Evolutionary conservation across 768 basidiomycete species (phyloP), one percentile per base, ranked within the genome.

Genomic region (Psilocybe azurescens): DNA sequence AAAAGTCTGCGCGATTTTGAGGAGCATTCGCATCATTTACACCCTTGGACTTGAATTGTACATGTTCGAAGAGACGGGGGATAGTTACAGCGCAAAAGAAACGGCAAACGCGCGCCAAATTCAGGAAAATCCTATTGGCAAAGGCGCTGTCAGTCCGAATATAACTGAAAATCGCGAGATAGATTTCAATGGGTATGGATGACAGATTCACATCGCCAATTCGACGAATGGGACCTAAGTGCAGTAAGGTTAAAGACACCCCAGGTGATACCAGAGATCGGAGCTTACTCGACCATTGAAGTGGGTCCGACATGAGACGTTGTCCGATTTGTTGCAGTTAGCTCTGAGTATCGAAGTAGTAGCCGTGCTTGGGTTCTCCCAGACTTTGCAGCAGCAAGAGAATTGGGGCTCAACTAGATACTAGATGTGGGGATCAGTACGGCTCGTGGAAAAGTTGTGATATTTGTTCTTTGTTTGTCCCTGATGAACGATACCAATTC

Each of bases 201-300:
- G 52, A 5, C 2, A 53, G 33, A 38, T 16, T 53, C 18, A 7
- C 11, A 7, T 11, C 2, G 14, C 14, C 33, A 53, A 36, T 16
- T n/a, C 14, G 14, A 32, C 52, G 52, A 20, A 14, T n/a, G 18
- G 52, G 52, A n/a, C 29, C 52, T 53, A 3, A 9, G 18, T 5
- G 3, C 10, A 5, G 7, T 5, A 33, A 18, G 10, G 29, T 53
- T 33, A 38, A 53, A 36, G 5, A 5, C n/a, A 11, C 4, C 11
- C 13, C 5, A 6, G 4, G 20, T 53, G 10, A 14, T 6, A 30
- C 11, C 3, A 13, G 9, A n/a, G 24, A 30, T 24, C 8, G 7
- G 0, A 11, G 18, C 52, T 53, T 36, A 53, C 52, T 53, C 30
- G 52, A 53, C 52, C 52, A 53, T n/a, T 53, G 33, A 16, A 53